phyloP scores from a whole-genome alignment of 148 eudicot species.

The Talinum fruticosum region DNA sequence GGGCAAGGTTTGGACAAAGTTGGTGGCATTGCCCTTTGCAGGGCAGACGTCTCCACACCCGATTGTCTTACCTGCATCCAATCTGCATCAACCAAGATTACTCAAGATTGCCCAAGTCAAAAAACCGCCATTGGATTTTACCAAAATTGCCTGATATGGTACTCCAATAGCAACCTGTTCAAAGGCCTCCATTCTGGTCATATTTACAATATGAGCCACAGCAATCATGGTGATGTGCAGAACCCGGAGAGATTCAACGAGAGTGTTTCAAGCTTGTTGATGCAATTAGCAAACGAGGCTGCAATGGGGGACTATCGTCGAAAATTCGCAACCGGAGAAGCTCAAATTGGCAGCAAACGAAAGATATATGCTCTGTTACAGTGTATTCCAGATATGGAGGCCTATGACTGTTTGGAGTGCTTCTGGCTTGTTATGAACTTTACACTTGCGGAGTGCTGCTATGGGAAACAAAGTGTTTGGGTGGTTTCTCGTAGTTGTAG shows the following conservation, averaged over 20 bases:
- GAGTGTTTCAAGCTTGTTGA: conserved; percentile 8
- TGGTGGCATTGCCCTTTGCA: conserved; percentile 36
- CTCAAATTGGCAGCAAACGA: background rate
- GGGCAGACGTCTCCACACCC: conserved; percentile 33
- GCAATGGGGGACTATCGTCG: conserved; percentile 8
- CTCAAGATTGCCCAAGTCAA: background rate
- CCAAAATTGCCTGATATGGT: conserved; percentile 12
- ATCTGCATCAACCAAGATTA: conserved; percentile 4
- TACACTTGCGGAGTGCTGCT: background rate
- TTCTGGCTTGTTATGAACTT: background rate
- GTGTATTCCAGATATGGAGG: background rate
- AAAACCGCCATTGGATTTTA: conserved; percentile 15
- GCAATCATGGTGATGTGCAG: background rate
- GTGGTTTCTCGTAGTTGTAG: background rate
- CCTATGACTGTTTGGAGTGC: conserved; percentile 6
- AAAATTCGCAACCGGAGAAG: conserved; percentile 23
- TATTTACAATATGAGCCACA: background rate
- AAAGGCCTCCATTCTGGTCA: background rate
- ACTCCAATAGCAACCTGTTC: conserved; percentile 12
- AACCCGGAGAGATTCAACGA: background rate
- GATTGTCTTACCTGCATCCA: conserved; percentile 29
- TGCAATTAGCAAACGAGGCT: background rate
- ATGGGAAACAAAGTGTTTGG: background rate
- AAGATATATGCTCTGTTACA: background rate
- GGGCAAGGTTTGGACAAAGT: conserved; percentile 31